These are phyloP conservation scores for Solidago caesia DNA, from an alignment of 129 eudicot genomes.

Conservation along the genomic window DNA sequence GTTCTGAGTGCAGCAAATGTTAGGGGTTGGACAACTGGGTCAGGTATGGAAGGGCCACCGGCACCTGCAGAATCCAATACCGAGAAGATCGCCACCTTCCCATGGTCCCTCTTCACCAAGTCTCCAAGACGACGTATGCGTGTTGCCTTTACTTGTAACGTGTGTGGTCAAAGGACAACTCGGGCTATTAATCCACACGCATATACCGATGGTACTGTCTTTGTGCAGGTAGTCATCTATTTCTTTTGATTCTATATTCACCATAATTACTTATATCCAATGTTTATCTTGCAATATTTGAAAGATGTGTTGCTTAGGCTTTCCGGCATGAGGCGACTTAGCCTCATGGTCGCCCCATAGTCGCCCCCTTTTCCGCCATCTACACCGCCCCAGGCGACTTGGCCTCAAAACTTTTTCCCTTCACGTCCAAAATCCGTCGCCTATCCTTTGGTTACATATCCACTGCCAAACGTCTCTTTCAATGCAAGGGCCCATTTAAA, in stretches of 20 bases:
- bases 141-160: conserved; percentile 26
- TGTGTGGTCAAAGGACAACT: conserved; percentile 26
- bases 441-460: no score
- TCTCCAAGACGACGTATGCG: conserved; percentile 26
- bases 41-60: conserved; percentile 22
- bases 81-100: conserved; percentile 14
- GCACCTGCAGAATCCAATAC: conserved; percentile 8
- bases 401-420: no score
- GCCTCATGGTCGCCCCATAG: no score
- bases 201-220: conserved; percentile 20
- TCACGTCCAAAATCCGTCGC: no score
- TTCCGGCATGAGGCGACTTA: no score
- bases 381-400: no score
- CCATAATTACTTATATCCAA: neutral
- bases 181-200: conserved; percentile 30
- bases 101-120: conserved; percentile 22
- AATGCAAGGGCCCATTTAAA: no score
- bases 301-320: neutral
- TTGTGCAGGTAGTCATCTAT: conserved; percentile 18
- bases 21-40: conserved; percentile 21
- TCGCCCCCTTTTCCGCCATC: no score
- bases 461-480: no score
- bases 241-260: conserved; percentile 4
- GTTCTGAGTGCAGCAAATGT: conserved; percentile 27
- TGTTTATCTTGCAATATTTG: neutral